Evolutionary conservation across 78 protist genomes (phyloP), one percentile per base, ranked within the genome.

Genomic region (Dictyostelium firmibasis): DNA sequence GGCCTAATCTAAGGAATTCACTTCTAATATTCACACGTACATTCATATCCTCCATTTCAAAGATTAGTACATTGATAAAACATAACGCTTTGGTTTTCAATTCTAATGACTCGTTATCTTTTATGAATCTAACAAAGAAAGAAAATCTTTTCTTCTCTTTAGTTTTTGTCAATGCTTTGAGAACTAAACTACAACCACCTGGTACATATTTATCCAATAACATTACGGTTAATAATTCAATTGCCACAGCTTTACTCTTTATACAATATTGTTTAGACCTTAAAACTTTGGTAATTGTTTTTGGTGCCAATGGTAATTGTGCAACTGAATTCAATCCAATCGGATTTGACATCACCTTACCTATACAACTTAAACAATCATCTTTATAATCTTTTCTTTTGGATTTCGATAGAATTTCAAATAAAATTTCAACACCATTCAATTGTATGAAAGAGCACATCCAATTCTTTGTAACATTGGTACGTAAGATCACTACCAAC

Each of bases 71-170:
- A 50, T 89, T 89, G 62, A 89, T 89, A 69, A 89, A 89, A 60
- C 94, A 89, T 31, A 89, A 43, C 20, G 76, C 94, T 16, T 89
- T 89, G 70, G 94, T 89, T 43, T 89, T 89, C 94, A 89, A 81
- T 31, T 89, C 94, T 29, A 89, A 64, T 7, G 94, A 81, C 27
- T 62, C 64, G n/a, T 89, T 89, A 53, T 89, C 94, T 33, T 81
- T 78, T 7, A 89, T 89, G 43, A 89, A 89, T 33, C 57, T 64
- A 10, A 89, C 86, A 78, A 89, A 89, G 31, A 44, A 31, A 31
- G 94, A 41, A 35, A 89, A 89, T 64, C 94, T 60, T 44, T 70
- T 89, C 83, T 89, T 89, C 36, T 89, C 94, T 41, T 89, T 89
- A 0, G 69, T 69, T 33, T 89, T 89, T 1, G 94, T 89, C 11